Base-by-base conservation (phyloP, 257 asterid genomes). In the Solanum microdontum region DNA sequence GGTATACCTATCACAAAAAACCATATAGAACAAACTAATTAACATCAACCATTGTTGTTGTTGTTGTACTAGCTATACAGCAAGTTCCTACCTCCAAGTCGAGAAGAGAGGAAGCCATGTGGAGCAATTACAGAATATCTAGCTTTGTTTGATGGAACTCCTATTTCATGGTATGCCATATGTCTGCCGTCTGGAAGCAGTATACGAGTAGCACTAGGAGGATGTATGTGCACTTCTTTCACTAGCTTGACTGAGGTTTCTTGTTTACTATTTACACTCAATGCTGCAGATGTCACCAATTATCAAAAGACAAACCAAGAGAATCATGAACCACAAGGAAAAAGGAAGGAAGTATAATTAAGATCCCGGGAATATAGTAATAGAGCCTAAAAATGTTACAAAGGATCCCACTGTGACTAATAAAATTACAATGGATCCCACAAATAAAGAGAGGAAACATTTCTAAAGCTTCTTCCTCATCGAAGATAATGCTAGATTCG, bases 181-280 rank as follows among this genome's bases (percentile, higher is more conserved):
- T 90, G 87, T 93, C 99, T 90, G 66, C 96, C 95, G 86, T 95
- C 98, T 1, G 98, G 98, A 55, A 96, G 98, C 36, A 90, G 79
- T 87, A 92, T 45, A 6, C 95, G 94, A 32, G 85, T 70, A 30
- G 98, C 98, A 91, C 93, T 90, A 1, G 98, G 94, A 79, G 98
- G 98, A 90, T 94, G 98, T 13, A 92, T 83, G 32, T 70, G 23
- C 37, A 96, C 90, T 87, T 87, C 92, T 92, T 93, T 95, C 89
- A 88, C 92, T 84, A 79, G 36, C 34, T 92, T 60, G 90, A 79
- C 82, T n/a, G 92, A 58, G 73, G 79, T 77, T 9, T 91, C 90
- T 73, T 90, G 82, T 75, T 84, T 91, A 33, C 23, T 86, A 92
- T 87, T 90, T 83, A 90, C 93, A 89, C 43, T 91, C 90, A 94